phyloP scores from a whole-genome alignment of 2,329 filamentous ascomycete genomes.

The Aspergillus ochraceoroseus region DNA sequence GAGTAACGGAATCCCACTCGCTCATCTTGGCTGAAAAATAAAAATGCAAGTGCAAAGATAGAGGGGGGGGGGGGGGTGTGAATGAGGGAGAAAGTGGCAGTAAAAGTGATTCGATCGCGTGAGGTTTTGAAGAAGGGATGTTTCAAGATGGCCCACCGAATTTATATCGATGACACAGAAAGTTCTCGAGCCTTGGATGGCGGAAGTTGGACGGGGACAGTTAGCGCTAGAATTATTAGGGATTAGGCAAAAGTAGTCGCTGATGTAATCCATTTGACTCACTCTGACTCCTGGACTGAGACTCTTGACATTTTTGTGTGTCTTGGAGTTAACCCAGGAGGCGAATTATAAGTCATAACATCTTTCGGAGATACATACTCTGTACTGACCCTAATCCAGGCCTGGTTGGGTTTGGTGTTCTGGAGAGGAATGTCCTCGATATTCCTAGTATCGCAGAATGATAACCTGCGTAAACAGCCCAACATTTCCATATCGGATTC shows the following conservation, averaged over 20 bases:
- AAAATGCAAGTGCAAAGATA: background rate
- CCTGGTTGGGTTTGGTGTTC: too few relatives aligned
- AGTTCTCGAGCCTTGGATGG: conserved; percentile 35
- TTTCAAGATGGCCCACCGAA: conserved; percentile 24
- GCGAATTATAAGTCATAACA: too few relatives aligned
- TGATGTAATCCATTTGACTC: conserved; percentile 17
- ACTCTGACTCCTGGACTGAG: too few relatives aligned
- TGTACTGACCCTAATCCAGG: too few relatives aligned
- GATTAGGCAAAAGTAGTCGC: conserved; percentile 18
- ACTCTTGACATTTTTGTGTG: too few relatives aligned
- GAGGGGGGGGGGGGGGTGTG: conserved; percentile 3
- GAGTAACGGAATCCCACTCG: conserved; percentile 85
- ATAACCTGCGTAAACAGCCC: too few relatives aligned
- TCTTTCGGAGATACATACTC: too few relatives aligned
- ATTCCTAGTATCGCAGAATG: too few relatives aligned
- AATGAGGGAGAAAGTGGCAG: conserved; percentile 15
- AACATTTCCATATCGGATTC: too few relatives aligned
- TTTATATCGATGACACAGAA: conserved; percentile 40
- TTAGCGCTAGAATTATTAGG: conserved; percentile 23
- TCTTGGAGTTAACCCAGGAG: conserved; percentile 8
- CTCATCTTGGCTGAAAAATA: conserved; percentile 49
- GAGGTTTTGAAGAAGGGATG: conserved; percentile 25
- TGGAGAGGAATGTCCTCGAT: too few relatives aligned
- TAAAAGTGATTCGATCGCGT: conserved; percentile 28
- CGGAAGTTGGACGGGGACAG: conserved; percentile 24